Base-by-base conservation (phyloP, 352 stramenopile genomes). In the Phytophthora fragariaefolia region DNA sequence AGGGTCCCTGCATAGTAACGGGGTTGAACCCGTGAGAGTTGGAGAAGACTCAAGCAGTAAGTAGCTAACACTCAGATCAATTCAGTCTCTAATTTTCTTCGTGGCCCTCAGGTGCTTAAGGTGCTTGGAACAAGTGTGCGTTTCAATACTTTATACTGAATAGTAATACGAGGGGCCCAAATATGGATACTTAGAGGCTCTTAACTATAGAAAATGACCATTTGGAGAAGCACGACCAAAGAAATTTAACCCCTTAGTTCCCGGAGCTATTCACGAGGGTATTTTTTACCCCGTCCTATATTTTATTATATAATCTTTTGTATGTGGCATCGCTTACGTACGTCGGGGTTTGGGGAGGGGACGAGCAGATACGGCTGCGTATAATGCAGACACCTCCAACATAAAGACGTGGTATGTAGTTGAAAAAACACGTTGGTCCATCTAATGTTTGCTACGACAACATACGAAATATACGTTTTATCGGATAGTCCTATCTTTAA, bases 21-120 rank as follows among this genome's bases (percentile, higher is more conserved):
- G 30, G 7, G 3, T 5, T 13, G 15, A 24, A 58, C 51, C 34
- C 23, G 51, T 58, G 34, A 40, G 36, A 49, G 51, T 49, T 49
- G 51, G 34, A 40, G 18, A 9, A 17, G 17, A 6, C 51, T 49
- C 15, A 36, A 34, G 26, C 7, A 12, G 30, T 26, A 23, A 24
- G 26, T 13, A 26, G 12, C 34, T 58, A 40, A 48, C 15, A 38
- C 23, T 23, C 2, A 49, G 27, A 13, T 50, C 24, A 32, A 49
- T 26, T 58, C 10, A 58, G 51, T 58, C 51, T 58, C 40, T 36
- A 50, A 27, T 27, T 58, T n/a, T n/a, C n/a, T n/a, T n/a, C n/a
- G n/a, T 49, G 15, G 12, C 30, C 30, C 15, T 17, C 30, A 13
- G 12, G 4, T 8, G 7, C 0, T 13, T 13, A 38, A 17, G 5